These are phyloP conservation scores for Trichosporon coremiiforme DNA, from an alignment of 1,284 basidiomycete genomes.

Conservation along the genomic window DNA sequence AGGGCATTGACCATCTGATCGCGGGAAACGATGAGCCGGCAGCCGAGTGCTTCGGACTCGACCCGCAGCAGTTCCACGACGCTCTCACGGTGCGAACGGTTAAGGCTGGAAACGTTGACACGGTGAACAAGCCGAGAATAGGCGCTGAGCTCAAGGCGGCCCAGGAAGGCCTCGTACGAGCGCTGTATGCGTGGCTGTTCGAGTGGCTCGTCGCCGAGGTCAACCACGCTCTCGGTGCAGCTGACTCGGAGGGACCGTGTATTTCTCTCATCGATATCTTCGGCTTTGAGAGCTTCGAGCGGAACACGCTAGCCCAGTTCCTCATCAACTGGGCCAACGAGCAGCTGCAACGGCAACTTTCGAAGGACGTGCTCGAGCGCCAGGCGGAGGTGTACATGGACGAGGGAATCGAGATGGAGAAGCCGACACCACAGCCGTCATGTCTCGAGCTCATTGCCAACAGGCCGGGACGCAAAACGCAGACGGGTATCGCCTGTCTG, in stretches of 20 bases:
- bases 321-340: slow-evolving; percentile 37
- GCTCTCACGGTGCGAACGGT: slow-evolving; percentile 28
- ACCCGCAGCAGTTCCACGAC: slow-evolving; percentile 23
- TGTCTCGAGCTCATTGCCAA: slow-evolving; percentile 28
- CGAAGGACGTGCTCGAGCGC: slow-evolving; percentile 30
- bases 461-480: slow-evolving; percentile 23
- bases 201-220: slow-evolving; percentile 31
- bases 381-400: slow-evolving; percentile 30
- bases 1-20: slow-evolving; percentile 30
- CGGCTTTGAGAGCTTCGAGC: slow-evolving; percentile 31
- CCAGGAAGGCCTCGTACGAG: slow-evolving; percentile 29
- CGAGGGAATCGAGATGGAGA: slow-evolving; percentile 29
- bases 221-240: slow-evolving; percentile 28
- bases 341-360: slow-evolving; percentile 31
- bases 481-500: slow-evolving; percentile 29
- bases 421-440: slow-evolving; percentile 23
- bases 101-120: slow-evolving; percentile 26
- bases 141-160: slow-evolving; percentile 30
- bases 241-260: slow-evolving; percentile 23
- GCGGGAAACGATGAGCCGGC: slow-evolving; percentile 23
- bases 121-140: slow-evolving; percentile 26
- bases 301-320: slow-evolving; percentile 32
- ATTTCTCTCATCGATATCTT: slow-evolving; percentile 33
- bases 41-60: slow-evolving; percentile 23
- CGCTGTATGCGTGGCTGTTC: slow-evolving; percentile 31